phyloP scores from a whole-genome alignment of 148 eudicot species.

The Rhododendron ovatum region DNA sequence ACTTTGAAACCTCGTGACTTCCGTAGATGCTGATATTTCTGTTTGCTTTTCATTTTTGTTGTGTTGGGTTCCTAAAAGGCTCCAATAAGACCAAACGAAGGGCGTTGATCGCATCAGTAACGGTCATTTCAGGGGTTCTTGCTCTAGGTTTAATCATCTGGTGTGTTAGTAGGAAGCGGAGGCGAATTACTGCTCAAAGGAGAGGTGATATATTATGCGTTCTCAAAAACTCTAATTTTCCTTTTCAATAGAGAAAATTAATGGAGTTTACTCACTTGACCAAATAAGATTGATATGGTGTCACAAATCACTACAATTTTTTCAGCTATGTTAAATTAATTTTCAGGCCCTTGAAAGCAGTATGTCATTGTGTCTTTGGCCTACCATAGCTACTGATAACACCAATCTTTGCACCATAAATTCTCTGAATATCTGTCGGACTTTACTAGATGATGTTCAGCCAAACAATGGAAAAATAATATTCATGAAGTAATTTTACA shows the following conservation, averaged over 20 bases:
- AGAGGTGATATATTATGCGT: background rate
- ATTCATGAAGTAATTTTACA: background rate
- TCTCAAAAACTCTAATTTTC: too few relatives aligned
- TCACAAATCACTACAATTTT: background rate
- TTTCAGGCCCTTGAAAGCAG: too few relatives aligned
- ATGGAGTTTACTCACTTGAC: background rate
- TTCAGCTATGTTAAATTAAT: too few relatives aligned
- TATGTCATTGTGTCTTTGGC: too few relatives aligned
- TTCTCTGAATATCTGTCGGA: too few relatives aligned
- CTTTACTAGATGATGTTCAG: background rate
- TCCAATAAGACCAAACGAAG: background rate
- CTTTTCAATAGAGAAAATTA: background rate
- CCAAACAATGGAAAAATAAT: background rate
- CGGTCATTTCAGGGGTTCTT: background rate
- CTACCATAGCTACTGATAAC: too few relatives aligned
- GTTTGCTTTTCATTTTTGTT: background rate
- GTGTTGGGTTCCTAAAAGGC: background rate
- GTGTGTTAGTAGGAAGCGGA: background rate
- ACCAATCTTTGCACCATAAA: too few relatives aligned
- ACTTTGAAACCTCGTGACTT: background rate
- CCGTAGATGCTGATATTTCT: background rate
- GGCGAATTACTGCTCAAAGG: background rate
- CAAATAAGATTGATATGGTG: background rate
- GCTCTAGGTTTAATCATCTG: background rate
- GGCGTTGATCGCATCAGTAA: slow-evolving; percentile 12